Evolutionary conservation across 148 eudicot species (phyloP).

Genomic region (Amaranthus hypochondriacus): DNA sequence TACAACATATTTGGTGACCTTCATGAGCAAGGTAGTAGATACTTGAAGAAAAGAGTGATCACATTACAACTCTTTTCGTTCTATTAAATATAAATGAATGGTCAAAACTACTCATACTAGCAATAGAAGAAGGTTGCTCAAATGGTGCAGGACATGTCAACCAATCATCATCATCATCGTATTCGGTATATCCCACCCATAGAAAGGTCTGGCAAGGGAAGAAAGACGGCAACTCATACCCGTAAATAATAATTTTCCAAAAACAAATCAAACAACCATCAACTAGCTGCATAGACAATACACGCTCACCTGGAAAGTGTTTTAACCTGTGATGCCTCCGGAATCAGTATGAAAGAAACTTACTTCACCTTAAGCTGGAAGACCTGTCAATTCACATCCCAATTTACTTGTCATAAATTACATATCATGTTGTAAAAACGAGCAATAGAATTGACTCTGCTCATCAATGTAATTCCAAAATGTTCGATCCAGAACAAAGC

Average conservation of each 20-base stretch:
- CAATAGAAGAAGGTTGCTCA: neutral
- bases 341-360: conserved; percentile 86
- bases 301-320: conserved; percentile 61
- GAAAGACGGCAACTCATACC: neutral
- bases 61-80: too few relatives aligned
- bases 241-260: neutral
- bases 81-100: neutral
- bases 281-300: neutral
- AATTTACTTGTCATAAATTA: conserved; percentile 16
- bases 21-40: too few relatives aligned
- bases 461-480: conserved; percentile 1
- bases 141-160: neutral
- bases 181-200: too few relatives aligned
- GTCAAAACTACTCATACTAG: neutral
- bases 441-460: neutral
- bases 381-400: conserved; percentile 48
- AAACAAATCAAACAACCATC: neutral
- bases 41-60: too few relatives aligned
- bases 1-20: too few relatives aligned
- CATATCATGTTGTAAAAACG: neutral
- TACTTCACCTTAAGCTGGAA: conserved; percentile 74
- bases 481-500: neutral
- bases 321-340: conserved; percentile 70
- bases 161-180: neutral
- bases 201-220: neutral